Percentiles rank a stretch among this genome's conserved stretches.
Conservation (phyloP, 257 asterid genomes). For the Solanum appendiculatum region DNA sequence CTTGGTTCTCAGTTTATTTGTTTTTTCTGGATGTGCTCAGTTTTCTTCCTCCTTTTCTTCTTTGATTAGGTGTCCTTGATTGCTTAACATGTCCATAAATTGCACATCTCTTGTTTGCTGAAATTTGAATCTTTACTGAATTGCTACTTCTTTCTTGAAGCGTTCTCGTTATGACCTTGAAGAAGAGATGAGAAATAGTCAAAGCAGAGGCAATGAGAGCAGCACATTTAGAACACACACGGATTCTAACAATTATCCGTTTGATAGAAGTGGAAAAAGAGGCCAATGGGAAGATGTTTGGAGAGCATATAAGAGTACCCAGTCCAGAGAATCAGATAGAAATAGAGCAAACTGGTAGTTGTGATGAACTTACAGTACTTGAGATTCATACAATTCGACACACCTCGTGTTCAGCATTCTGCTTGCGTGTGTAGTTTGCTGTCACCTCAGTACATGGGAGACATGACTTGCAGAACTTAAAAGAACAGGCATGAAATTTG, state of each 20-base stretch:
- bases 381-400: not conserved
- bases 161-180: constrained; percentile 68
- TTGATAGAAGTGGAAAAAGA: constrained; percentile 42
- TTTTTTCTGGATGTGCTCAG: not conserved
- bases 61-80: not conserved
- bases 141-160: constrained; percentile 32
- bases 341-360: constrained; percentile 32
- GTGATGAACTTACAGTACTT: not conserved
- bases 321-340: constrained; percentile 35
- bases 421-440: not conserved
- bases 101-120: not conserved
- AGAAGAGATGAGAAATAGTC: constrained; percentile 60
- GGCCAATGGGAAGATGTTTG: constrained; percentile 44
- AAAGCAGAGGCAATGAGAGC: constrained; percentile 34
- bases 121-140: not conserved
- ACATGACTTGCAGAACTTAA: not conserved
- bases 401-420: not conserved
- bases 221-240: constrained; percentile 22
- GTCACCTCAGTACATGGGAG: not conserved
- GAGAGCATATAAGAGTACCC: constrained; percentile 38
- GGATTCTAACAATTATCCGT: constrained; percentile 32
- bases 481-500: not conserved
- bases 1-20: not conserved
- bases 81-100: not conserved
- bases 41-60: not conserved